phyloP scores from a whole-genome alignment of 371 early-diverging fungal species.

The Smittium mucronatum region DNA sequence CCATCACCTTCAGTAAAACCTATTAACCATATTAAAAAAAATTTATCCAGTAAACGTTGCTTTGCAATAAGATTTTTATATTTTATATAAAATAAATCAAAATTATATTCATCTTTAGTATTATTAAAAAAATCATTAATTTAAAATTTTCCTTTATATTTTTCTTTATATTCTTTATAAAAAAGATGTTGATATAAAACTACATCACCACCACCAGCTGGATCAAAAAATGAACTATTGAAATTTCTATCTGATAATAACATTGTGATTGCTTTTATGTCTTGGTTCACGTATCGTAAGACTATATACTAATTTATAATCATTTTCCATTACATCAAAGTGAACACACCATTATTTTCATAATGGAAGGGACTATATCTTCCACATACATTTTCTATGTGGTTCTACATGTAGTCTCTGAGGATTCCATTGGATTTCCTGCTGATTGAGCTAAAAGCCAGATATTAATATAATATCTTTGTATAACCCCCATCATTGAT shows the following conservation, averaged over 20 bases:
- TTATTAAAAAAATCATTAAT: too few relatives aligned
- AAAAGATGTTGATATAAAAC: constrained; percentile 39
- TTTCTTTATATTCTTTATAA: too few relatives aligned
- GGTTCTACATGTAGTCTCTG: constrained; percentile 28
- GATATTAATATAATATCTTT: constrained; percentile 11
- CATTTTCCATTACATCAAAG: too few relatives aligned
- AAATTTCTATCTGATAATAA: constrained; percentile 38
- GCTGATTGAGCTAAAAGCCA: constrained; percentile 28
- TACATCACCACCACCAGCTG: constrained; percentile 39
- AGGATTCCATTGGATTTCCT: constrained; percentile 28
- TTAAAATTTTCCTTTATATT: too few relatives aligned
- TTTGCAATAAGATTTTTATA: too few relatives aligned
- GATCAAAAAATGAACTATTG: constrained; percentile 43
- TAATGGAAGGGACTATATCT: constrained; percentile 28
- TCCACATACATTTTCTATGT: constrained; percentile 22
- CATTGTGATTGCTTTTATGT: constrained; percentile 23
- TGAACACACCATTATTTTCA: too few relatives aligned
- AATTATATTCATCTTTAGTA: too few relatives aligned
- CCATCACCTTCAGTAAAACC: constrained; percentile 17
- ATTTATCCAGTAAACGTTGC: neutral
- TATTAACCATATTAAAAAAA: constrained; percentile 15
- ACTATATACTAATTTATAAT: constrained; percentile 13
- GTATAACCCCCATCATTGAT: too few relatives aligned
- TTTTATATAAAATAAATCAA: too few relatives aligned
- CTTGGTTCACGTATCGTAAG: neutral